Conservation (phyloP, 2,329 filamentous ascomycete species). For the Pestalotiopsis sp. region DNA sequence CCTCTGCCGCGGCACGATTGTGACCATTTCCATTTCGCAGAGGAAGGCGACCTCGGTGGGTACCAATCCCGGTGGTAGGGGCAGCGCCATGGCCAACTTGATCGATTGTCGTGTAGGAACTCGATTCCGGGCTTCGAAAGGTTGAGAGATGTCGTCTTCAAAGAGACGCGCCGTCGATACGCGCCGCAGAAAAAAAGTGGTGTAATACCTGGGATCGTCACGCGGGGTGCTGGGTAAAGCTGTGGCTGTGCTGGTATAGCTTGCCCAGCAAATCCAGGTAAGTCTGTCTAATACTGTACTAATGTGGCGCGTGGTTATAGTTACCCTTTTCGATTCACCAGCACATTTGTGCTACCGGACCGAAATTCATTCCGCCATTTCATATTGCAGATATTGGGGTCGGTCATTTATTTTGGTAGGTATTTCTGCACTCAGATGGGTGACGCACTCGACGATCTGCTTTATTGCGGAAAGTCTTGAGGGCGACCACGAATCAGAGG, state of each 20-base stretch:
- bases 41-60: conserved; percentile 91
- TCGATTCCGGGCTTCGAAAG: not conserved
- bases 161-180: not conserved
- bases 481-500: too few relatives aligned
- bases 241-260: not conserved
- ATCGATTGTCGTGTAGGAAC: not conserved
- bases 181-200: not conserved
- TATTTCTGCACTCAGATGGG: too few relatives aligned
- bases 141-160: not conserved
- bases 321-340: not conserved
- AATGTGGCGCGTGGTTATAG: not conserved
- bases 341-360: too few relatives aligned
- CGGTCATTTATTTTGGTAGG: not conserved
- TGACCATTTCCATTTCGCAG: conserved; percentile 97
- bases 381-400: not conserved
- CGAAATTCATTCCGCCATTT: not conserved
- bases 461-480: too few relatives aligned
- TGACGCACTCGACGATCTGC: too few relatives aligned
- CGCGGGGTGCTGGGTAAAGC: not conserved
- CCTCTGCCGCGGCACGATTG: conserved; percentile 86
- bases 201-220: not conserved
- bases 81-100: conserved; percentile 30
- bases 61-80: conserved; percentile 58
- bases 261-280: not conserved
- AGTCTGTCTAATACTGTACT: not conserved